phyloP scores from a whole-genome alignment of 2,329 filamentous ascomycete genomes.

The Sporothrix variecibatus region DNA sequence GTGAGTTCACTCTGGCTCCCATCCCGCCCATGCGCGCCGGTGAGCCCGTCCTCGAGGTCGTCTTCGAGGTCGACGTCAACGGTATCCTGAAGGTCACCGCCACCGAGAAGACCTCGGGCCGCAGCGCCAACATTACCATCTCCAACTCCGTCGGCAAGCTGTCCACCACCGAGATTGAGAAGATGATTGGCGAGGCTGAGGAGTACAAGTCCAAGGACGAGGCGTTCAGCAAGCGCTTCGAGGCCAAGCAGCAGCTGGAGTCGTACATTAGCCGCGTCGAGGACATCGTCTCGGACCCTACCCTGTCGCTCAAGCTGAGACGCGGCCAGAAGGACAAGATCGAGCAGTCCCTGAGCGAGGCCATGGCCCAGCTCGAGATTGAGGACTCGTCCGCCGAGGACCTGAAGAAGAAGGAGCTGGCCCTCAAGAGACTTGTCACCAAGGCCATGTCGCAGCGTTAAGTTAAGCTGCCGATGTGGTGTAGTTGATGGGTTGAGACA shows the following conservation, averaged over 20 bases:
- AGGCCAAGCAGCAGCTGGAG: constrained; percentile 98
- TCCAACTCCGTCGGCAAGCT: constrained; percentile 99
- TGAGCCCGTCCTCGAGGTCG: constrained; percentile 93
- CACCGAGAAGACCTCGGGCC: constrained; percentile 97
- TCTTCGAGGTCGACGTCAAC: constrained; percentile 99
- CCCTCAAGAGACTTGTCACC: constrained; percentile 95
- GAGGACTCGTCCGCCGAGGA: constrained; percentile 90
- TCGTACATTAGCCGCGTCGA: constrained; percentile 98
- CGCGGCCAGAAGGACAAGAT: constrained; percentile 99
- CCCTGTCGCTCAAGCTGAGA: constrained; percentile 96
- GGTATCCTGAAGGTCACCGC: constrained; percentile 99
- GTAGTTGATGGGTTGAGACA: not conserved
- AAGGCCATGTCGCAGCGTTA: constrained; percentile 96
- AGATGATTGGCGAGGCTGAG: constrained; percentile 95
- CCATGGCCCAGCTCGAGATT: constrained; percentile 96
- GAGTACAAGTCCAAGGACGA: constrained; percentile 99
- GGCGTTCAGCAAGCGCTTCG: constrained; percentile 98
- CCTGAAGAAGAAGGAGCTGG: constrained; percentile 99
- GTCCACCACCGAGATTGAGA: constrained; percentile 90
- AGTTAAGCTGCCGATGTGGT: constrained; percentile 53
- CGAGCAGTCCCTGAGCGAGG: constrained; percentile 92
- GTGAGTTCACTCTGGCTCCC: constrained; percentile 94
- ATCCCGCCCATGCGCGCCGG: constrained; percentile 87
- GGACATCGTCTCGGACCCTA: constrained; percentile 97
- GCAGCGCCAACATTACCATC: constrained; percentile 99